Percentiles rank a stretch among this genome's conserved stretches.
Conservation (phyloP, 2,329 filamentous ascomycete species). For the Colletotrichum zoysiae region DNA sequence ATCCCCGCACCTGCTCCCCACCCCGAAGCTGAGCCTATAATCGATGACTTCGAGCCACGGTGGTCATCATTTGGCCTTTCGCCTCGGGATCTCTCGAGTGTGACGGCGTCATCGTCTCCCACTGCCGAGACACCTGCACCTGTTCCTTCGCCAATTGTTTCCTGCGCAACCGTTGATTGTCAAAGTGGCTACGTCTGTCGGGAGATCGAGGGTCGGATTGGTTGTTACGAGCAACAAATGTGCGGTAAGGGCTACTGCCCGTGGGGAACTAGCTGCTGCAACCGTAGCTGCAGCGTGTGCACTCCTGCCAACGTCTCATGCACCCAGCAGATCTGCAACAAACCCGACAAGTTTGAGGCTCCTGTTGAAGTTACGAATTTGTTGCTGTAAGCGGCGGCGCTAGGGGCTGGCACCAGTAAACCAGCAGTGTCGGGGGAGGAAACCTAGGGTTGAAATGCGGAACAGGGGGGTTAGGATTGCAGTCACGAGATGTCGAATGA, state of each 20-base stretch:
- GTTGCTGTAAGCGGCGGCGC: too few species aligned
- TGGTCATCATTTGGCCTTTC: background rate
- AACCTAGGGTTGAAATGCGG: background rate
- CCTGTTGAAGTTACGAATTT: background rate
- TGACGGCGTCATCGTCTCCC: background rate
- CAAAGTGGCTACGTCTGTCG: background rate
- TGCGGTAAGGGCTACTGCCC: background rate
- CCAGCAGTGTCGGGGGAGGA: too few species aligned
- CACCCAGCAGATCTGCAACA: background rate
- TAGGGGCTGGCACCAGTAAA: background rate
- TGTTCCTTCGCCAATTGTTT: background rate
- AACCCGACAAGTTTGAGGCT: too few species aligned
- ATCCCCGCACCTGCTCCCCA: slow-evolving; percentile 10
- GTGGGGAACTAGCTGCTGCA: background rate
- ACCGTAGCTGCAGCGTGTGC: background rate
- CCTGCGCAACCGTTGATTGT: slow-evolving; percentile 1
- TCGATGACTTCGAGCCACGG: background rate
- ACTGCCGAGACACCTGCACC: background rate
- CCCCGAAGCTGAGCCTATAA: background rate
- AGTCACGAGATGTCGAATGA: background rate
- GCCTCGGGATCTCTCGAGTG: background rate
- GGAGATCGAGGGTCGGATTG: background rate
- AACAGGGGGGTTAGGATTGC: background rate
- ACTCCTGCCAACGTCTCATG: background rate
- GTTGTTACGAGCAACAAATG: background rate